Evolutionary conservation across 208 protist genomes (phyloP).

Genomic region (Wallacemonas sp.): DNA sequence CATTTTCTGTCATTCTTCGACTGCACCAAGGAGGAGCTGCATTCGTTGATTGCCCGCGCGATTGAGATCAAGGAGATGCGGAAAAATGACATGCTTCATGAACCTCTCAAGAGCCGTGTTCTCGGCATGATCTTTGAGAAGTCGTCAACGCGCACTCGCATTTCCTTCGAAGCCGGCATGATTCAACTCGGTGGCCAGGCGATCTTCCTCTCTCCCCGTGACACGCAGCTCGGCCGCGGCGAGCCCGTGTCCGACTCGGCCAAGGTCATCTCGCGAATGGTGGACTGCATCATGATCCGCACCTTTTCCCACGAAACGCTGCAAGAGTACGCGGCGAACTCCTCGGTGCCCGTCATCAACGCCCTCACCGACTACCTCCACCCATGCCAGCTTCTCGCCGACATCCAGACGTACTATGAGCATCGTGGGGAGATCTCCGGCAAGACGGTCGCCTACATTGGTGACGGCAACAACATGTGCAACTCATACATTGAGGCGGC

Average conservation of each 20-base stretch:
- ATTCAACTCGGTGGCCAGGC: conserved; percentile 8
- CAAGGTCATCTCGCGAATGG: conserved; percentile 10
- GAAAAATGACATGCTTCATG: neutral
- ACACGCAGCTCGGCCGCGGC: conserved; percentile 8
- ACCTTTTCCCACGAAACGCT: conserved; percentile 5
- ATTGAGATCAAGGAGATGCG: conserved; percentile 5
- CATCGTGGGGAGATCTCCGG: neutral
- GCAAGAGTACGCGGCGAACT: conserved; percentile 11
- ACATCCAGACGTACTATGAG: conserved; percentile 4
- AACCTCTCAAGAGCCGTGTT: conserved; percentile 7
- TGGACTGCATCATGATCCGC: conserved; percentile 11
- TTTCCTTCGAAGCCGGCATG: conserved; percentile 7
- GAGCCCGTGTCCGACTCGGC: conserved; percentile 5
- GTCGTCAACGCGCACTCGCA: conserved; percentile 6
- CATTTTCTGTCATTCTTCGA: conserved; percentile 10
- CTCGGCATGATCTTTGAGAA: conserved; percentile 14
- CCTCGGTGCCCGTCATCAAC: conserved; percentile 10
- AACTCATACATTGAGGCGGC: conserved; percentile 11
- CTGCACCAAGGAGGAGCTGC: conserved; percentile 12
- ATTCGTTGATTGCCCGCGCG: neutral
- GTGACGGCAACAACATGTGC: conserved; percentile 14
- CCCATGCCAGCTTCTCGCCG: conserved; percentile 7
- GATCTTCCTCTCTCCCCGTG: conserved; percentile 7
- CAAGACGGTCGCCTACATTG: conserved; percentile 12
- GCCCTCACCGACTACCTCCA: conserved; percentile 12